Base-by-base conservation (phyloP, 805 yeast genomes). In the Wickerhamiella lipophila region DNA sequence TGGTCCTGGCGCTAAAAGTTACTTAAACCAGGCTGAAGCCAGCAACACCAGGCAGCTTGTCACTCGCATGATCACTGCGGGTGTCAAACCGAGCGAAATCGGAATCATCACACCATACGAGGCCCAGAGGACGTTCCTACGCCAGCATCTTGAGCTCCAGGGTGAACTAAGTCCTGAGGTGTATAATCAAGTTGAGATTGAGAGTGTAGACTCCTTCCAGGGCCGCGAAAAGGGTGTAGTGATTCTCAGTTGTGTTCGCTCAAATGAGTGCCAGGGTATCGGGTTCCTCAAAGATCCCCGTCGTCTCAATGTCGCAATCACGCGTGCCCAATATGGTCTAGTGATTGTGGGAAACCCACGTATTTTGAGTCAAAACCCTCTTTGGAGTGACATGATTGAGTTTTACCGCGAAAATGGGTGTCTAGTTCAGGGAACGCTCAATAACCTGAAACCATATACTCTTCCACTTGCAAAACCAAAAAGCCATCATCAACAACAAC, bases 31-130 rank as follows among this genome's bases (percentile, higher is more conserved):
- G 54, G 79, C 83, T 30, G 96, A 88, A 65, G 95, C 96, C 0
- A 78, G 82, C 79, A 83, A 81, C 58, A 83, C 86, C 58, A 95
- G 85, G 61, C 78, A 81, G 60, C 70, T 83, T 25, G 78, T 88
- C 40, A 78, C 89, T 0, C 69, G 74, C 52, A 68, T 86, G 46
- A 81, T 86, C 61, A 74, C 72, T 54, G 87, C 83, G 54, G 95
- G 95, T 16, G 75, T 88, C 11, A 64, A 70, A 45, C 89, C 95
- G 0, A 72, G 71, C 21, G 89, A 85, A 61, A 88, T 88, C 60
- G 96, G 96, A 62, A 82, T 88, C 35, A 80, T 88, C 50, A 88
- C 96, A 5, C 96, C 96, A 0, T 88, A 88, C 64, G 95, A 86
- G 63, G 96, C 95, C 29, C 96, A 88, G 66, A 70, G 95, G 53